These are phyloP conservation scores for Taphrina betulina DNA, from an alignment of 1,139 yeast genomes.

Conservation along the genomic window DNA sequence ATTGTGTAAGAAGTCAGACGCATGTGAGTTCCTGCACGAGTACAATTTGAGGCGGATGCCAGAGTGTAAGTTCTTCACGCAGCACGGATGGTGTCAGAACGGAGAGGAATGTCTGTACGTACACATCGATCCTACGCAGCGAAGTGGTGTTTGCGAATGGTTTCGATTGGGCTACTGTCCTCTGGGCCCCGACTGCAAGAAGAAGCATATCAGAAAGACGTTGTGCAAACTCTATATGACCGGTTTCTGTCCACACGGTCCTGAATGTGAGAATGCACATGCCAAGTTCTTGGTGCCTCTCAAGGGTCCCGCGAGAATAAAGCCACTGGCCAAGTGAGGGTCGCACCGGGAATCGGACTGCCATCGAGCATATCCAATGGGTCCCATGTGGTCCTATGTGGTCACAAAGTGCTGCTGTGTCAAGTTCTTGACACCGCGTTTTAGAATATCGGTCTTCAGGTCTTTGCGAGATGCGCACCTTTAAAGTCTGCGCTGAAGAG, in stretches of 20 bases:
- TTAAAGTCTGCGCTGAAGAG: too few relatives aligned
- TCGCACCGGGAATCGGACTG: too few relatives aligned
- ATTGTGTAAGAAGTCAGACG: conserved; percentile 92
- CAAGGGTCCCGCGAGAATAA: conserved; percentile 17
- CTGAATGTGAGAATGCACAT: conserved; percentile 49
- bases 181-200: conserved; percentile 82
- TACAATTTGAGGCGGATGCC: conserved; percentile 95
- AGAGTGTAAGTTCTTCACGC: conserved; percentile 56
- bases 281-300: conserved; percentile 44
- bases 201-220: conserved; percentile 73
- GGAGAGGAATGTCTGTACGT: conserved; percentile 90
- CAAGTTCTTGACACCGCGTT: too few relatives aligned
- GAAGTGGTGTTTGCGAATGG: conserved; percentile 81
- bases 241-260: conserved; percentile 82
- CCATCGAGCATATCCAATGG: too few relatives aligned
- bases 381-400: too few relatives aligned
- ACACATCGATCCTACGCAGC: conserved; percentile 86
- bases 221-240: conserved; percentile 81
- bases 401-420: too few relatives aligned
- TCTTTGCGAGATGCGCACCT: too few relatives aligned
- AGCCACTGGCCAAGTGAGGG: background rate
- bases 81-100: conserved; percentile 87
- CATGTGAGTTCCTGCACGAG: conserved; percentile 94
- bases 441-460: too few relatives aligned
- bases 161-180: conserved; percentile 90